Percentiles rank a stretch among this genome's conserved stretches.
Conservation (phyloP, 495 filamentous ascomycete species). For the Recurvomyces mirabilis region DNA sequence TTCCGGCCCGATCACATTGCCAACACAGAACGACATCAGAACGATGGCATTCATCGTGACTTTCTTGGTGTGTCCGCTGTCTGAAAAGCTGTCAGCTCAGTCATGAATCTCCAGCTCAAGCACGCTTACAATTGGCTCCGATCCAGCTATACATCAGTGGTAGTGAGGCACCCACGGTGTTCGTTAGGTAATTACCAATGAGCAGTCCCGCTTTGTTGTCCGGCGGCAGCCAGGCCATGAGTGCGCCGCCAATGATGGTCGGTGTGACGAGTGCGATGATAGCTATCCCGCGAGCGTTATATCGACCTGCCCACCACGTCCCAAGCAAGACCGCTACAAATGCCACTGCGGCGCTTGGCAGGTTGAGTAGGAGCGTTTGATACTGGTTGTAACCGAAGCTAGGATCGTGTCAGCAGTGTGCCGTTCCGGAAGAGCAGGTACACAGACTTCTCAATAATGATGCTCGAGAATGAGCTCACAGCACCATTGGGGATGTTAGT, state of each 20-base stretch:
- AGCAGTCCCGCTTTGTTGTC: slow-evolving; percentile 41
- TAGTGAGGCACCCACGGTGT: slow-evolving; percentile 37
- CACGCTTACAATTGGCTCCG: slow-evolving; percentile 30
- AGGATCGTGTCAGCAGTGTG: too few species aligned
- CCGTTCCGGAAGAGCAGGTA: too few species aligned
- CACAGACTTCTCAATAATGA: slow-evolving; percentile 10
- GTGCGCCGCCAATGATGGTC: slow-evolving; percentile 9
- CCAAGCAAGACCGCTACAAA: slow-evolving; percentile 9
- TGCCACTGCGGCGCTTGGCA: slow-evolving; percentile 13
- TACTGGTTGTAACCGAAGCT: slow-evolving; percentile 11
- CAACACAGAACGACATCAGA: slow-evolving; percentile 14
- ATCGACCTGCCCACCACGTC: slow-evolving; percentile 5
- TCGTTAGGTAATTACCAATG: slow-evolving; percentile 54
- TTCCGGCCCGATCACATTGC: slow-evolving; percentile 19
- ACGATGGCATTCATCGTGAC: slow-evolving; percentile 18
- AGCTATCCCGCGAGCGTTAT: not conserved
- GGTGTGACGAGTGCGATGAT: slow-evolving; percentile 6
- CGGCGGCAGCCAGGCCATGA: slow-evolving; percentile 38
- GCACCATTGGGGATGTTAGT: slow-evolving; percentile 13
- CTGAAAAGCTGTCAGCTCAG: not conserved
- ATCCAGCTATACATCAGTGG: slow-evolving; percentile 34
- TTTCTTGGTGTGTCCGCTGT: slow-evolving; percentile 47
- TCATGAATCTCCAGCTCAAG: not conserved
- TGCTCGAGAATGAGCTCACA: slow-evolving; percentile 11
- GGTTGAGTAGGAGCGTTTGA: slow-evolving; percentile 12